Percentiles rank a stretch among this genome's conserved stretches.
phyloP scores from a whole-genome alignment of 345 rosid species.

The Pistacia atlantica region DNA sequence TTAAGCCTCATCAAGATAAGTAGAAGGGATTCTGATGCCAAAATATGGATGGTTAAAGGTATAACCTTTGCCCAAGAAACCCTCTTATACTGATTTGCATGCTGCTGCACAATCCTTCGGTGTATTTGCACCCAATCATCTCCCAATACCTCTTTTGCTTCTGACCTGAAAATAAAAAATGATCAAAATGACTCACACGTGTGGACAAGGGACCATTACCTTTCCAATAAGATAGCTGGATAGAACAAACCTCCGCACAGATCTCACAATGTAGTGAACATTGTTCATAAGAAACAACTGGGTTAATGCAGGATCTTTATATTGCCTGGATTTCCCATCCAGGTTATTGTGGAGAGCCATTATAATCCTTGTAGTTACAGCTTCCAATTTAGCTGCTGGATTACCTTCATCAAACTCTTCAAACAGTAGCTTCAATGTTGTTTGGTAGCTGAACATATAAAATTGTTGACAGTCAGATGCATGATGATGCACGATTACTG shows the following conservation, averaged over 20 bases:
- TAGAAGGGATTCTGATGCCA: constrained; percentile 4
- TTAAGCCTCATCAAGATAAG: not conserved
- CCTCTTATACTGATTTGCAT: constrained; percentile 97
- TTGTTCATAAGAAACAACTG: constrained; percentile 98
- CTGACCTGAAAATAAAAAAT: constrained; percentile 63
- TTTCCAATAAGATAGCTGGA: constrained; percentile 6
- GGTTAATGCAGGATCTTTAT: constrained; percentile 88
- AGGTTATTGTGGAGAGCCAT: constrained; percentile 85
- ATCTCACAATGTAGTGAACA: constrained; percentile 95
- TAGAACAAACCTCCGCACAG: constrained; percentile 74
- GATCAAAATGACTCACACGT: not conserved
- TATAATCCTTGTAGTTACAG: constrained; percentile 82
- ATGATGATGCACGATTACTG: constrained; percentile 7
- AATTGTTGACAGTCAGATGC: constrained; percentile 20
- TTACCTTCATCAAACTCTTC: constrained; percentile 66
- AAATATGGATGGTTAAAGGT: not conserved
- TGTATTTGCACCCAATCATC: constrained; percentile 99
- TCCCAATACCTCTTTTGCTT: constrained; percentile 90
- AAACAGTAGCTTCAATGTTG: constrained; percentile 83
- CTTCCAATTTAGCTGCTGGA: constrained; percentile 63
- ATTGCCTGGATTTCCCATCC: constrained; percentile 95
- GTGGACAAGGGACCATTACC: not conserved
- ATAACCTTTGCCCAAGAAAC: constrained; percentile 95
- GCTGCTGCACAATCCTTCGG: constrained; percentile 91
- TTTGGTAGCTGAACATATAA: constrained; percentile 62